A percentile compares a stretch with the other conserved stretches of the same genome.
Evolutionary conservation across 345 rosid species (phyloP).

Genomic region (Pugionium dolabratum): DNA sequence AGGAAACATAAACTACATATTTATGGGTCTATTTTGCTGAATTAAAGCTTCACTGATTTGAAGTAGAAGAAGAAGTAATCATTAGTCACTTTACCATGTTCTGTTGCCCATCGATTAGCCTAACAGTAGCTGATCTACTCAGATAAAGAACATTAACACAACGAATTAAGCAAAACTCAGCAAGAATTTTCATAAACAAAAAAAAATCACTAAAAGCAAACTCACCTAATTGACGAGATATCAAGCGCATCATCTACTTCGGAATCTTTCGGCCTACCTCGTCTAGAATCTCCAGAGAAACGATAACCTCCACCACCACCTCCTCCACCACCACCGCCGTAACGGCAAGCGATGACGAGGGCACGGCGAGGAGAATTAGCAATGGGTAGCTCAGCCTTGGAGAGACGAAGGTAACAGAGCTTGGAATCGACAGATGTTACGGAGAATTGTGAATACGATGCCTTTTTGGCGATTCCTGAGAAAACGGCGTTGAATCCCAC

Average conservation of each 20-base stretch:
- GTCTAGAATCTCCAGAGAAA: constrained; percentile 44
- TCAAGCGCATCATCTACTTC: constrained; percentile 71
- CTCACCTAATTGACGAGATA: constrained; percentile 59
- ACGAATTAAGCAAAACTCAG: neutral
- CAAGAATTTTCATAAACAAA: neutral
- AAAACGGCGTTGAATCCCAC: constrained; percentile 43
- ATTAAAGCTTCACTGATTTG: constrained; percentile 5
- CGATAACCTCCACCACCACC: constrained; percentile 40
- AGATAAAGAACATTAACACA: neutral
- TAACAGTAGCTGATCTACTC: constrained; percentile 70
- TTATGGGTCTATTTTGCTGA: constrained; percentile 17
- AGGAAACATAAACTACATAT: constrained; percentile 21
- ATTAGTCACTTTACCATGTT: constrained; percentile 64
- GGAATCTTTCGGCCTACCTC: constrained; percentile 49
- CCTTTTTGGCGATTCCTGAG: constrained; percentile 35
- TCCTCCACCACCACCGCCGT: constrained; percentile 43
- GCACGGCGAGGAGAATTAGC: constrained; percentile 40
- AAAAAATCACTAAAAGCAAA: neutral
- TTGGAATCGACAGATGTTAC: constrained; percentile 48
- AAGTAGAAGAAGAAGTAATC: constrained; percentile 9
- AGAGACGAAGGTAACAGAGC: constrained; percentile 50
- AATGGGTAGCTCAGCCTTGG: constrained; percentile 28
- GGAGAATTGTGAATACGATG: constrained; percentile 13
- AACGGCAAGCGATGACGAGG: constrained; percentile 50
- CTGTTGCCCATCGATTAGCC: constrained; percentile 75